Evolutionary conservation across 1,139 yeast species (phyloP).

Genomic region (Yamadazyma diospyri): DNA sequence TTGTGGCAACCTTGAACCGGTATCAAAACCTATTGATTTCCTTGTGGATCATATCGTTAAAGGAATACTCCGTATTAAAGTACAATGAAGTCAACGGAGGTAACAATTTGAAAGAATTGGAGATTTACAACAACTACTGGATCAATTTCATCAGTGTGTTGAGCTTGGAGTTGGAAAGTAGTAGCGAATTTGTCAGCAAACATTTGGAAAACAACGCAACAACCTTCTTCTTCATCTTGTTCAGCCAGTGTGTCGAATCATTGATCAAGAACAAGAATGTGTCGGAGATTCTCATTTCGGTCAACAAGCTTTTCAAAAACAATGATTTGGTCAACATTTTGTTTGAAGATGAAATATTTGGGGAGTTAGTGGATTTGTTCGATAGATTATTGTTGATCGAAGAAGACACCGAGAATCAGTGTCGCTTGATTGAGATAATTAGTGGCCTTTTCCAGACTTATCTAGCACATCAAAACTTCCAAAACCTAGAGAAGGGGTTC

Average conservation of each 20-base stretch:
- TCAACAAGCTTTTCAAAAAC: constrained; percentile 56
- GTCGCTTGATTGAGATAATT: constrained; percentile 54
- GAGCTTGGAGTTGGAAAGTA: constrained; percentile 58
- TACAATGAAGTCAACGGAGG: constrained; percentile 36
- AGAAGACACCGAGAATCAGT: constrained; percentile 49
- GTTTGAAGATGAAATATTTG: constrained; percentile 66
- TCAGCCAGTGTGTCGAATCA: constrained; percentile 81
- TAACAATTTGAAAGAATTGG: constrained; percentile 38
- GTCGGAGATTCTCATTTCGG: constrained; percentile 47
- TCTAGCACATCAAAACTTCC: constrained; percentile 21
- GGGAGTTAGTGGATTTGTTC: constrained; percentile 71
- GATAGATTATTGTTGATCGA: constrained; percentile 69
- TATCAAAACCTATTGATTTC: constrained; percentile 64
- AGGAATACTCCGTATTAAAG: constrained; percentile 69
- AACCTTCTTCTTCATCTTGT: constrained; percentile 75
- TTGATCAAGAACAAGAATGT: constrained; percentile 47
- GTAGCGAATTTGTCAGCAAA: constrained; percentile 39
- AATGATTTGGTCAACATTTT: constrained; percentile 57
- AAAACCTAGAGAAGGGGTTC: constrained; percentile 49
- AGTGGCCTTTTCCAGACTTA: constrained; percentile 42
- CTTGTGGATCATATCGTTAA: constrained; percentile 72
- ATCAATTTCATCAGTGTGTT: constrained; percentile 74
- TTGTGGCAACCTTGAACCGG: constrained; percentile 47
- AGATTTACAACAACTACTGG: constrained; percentile 69
- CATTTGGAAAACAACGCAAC: constrained; percentile 60